These are phyloP conservation scores for Pleurotus salmoneostramineus DNA, from an alignment of 768 basidiomycete species.

Conservation along the genomic window DNA sequence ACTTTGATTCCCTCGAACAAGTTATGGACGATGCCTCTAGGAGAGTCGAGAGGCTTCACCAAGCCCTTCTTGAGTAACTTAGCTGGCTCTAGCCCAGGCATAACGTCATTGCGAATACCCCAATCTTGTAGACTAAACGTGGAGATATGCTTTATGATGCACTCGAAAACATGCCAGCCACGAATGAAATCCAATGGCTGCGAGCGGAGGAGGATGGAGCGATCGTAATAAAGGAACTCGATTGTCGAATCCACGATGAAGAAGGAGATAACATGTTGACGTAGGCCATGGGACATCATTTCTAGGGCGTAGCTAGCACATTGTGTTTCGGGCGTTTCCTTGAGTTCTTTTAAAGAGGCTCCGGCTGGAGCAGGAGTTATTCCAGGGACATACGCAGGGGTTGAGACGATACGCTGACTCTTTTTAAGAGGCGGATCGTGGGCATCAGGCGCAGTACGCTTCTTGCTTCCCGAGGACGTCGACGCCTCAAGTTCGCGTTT, in stretches of 20 bases:
- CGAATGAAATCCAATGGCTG: slow-evolving; percentile 9
- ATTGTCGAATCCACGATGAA: slow-evolving; percentile 12
- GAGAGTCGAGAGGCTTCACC: background rate
- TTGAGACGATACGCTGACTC: background rate
- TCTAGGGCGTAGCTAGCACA: slow-evolving; percentile 22
- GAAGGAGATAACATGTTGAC: slow-evolving; percentile 15
- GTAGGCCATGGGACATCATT: slow-evolving; percentile 16
- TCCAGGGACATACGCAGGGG: too few species aligned
- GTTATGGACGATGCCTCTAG: background rate
- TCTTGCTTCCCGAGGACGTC: too few species aligned
- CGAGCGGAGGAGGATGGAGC: slow-evolving; percentile 14
- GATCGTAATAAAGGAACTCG: slow-evolving; percentile 16
- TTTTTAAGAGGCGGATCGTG: too few species aligned
- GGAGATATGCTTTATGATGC: background rate
- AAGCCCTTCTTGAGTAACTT: background rate
- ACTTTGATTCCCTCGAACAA: background rate
- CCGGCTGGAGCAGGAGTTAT: too few species aligned
- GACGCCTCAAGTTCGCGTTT: too few species aligned
- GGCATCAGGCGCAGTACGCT: too few species aligned
- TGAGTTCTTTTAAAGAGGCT: too few species aligned
- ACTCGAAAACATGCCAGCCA: background rate
- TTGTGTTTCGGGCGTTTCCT: slow-evolving; percentile 9
- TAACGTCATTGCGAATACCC: background rate
- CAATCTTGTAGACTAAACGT: background rate
- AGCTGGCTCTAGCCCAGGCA: background rate